Base-by-base conservation (phyloP, 495 filamentous ascomycete species). In the Penicillium robsamsonii region DNA sequence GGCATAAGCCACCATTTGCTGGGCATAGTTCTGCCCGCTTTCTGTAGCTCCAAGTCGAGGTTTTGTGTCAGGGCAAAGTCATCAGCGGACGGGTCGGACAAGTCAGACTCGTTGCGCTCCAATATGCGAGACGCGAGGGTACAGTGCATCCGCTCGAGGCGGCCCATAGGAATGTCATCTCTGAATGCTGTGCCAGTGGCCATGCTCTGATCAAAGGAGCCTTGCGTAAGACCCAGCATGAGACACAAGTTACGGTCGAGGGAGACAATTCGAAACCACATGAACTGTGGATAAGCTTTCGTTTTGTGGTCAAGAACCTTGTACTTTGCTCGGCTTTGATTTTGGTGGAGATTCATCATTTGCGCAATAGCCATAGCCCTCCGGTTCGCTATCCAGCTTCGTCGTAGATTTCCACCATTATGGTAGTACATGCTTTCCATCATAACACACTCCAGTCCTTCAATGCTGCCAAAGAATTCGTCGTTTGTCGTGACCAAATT, bases 151-250 rank as follows among this genome's bases (percentile, higher is more conserved):
- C 59, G 58, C 25, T 67, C 61, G 41, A 67, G 53, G 13, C 59
- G 58, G 6, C 56, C 62, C 30, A 64, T 52, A 22, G 65, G 48
- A n/a, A 25, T 47, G 40, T 62, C 61, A 44, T 45, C 43, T 13
- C 10, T 11, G n/a, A 64, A 38, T 2, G 38, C 24, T 25, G 20
- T 18, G 8, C 53, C 47, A 18, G 58, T 50, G 12, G 50, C 61
- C 58, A 69, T 73, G 35, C 73, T 72, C 0, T 52, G 35, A 44
- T 81, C 76, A 13, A 51, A 33, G 11, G 71, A 64, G 12, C 56
- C 61, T 51, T 76, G 71, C 4, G 79, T 75, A 11, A 82, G 64
- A n/a, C 80, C 81, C 0, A 82, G 63, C 24, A 78, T 64, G 17
- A 82, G 56, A n/a, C 73, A 75, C 7, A 79, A 48, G 33, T 77